Conservation (phyloP, 2,329 filamentous ascomycete genomes). For the Hymenoscyphus occultus region DNA sequence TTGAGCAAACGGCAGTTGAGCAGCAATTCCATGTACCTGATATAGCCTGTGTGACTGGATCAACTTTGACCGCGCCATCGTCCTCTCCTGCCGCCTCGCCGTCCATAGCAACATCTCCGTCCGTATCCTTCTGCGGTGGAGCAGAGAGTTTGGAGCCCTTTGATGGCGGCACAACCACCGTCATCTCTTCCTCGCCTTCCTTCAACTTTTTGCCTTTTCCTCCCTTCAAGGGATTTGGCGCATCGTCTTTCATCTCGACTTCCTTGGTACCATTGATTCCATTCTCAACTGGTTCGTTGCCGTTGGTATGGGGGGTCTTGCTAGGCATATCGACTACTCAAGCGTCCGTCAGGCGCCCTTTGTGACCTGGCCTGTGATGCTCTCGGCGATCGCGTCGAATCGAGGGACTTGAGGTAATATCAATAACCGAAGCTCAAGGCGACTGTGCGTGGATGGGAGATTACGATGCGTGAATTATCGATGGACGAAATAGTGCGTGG, state of each 20-base stretch:
- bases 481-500: constrained; percentile 5
- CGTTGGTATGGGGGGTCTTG: constrained; percentile 65
- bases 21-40: constrained; percentile 53
- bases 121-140: constrained; percentile 55
- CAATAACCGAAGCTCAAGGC: constrained; percentile 1
- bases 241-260: constrained; percentile 67
- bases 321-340: constrained; percentile 56
- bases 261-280: constrained; percentile 64
- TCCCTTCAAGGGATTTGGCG: constrained; percentile 55
- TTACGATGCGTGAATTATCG: background rate
- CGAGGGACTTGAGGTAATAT: constrained; percentile 8
- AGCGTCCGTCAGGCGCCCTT: constrained; percentile 30
- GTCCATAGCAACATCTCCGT: constrained; percentile 71
- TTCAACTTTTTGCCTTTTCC: constrained; percentile 63
- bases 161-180: constrained; percentile 72
- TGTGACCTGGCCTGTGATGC: constrained; percentile 26
- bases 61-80: constrained; percentile 51
- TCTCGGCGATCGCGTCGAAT: constrained; percentile 29
- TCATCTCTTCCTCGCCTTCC: constrained; percentile 76
- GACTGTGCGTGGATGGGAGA: constrained; percentile 12
- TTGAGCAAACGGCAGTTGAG: background rate
- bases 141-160: constrained; percentile 60
- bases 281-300: constrained; percentile 68
- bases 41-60: constrained; percentile 58
- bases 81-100: constrained; percentile 41